A percentile compares a stretch with the other conserved stretches of the same genome.
Conservation (phyloP, 768 basidiomycete genomes). For the Termitomyces titanicus region DNA sequence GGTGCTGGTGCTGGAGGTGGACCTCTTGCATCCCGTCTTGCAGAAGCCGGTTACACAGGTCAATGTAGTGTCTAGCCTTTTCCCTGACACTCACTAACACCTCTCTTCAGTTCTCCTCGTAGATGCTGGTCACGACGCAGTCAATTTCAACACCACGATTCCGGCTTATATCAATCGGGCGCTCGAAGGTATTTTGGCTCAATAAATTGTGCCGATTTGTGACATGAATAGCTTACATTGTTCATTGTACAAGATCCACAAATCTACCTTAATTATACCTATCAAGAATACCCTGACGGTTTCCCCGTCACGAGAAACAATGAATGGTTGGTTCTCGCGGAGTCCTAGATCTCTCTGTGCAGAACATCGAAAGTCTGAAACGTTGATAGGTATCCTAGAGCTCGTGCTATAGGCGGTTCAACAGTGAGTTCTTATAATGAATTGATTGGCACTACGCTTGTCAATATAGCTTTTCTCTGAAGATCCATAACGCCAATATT, state of each 20-base stretch:
- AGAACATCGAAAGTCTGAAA: neutral
- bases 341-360: neutral
- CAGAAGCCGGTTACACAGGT: constrained; percentile 22
- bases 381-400: constrained; percentile 26
- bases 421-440: constrained; percentile 20
- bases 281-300: constrained; percentile 24
- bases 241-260: constrained; percentile 18
- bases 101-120: constrained; percentile 22
- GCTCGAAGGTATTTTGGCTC: constrained; percentile 18
- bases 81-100: neutral
- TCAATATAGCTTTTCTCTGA: neutral
- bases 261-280: constrained; percentile 25
- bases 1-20: constrained; percentile 26
- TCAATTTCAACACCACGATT: constrained; percentile 25
- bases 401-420: constrained; percentile 26
- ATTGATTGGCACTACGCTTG: neutral
- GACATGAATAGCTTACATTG: neutral
- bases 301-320: constrained; percentile 21
- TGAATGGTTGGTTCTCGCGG: constrained; percentile 16
- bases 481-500: constrained; percentile 27
- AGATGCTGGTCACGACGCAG: constrained; percentile 25
- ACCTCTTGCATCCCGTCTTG: constrained; percentile 22
- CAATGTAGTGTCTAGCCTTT: neutral
- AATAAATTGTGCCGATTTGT: no score
- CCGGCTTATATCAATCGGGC: constrained; percentile 21